Base-by-base conservation (phyloP, 441 rosid species). In the Brassica hybrid region DNA sequence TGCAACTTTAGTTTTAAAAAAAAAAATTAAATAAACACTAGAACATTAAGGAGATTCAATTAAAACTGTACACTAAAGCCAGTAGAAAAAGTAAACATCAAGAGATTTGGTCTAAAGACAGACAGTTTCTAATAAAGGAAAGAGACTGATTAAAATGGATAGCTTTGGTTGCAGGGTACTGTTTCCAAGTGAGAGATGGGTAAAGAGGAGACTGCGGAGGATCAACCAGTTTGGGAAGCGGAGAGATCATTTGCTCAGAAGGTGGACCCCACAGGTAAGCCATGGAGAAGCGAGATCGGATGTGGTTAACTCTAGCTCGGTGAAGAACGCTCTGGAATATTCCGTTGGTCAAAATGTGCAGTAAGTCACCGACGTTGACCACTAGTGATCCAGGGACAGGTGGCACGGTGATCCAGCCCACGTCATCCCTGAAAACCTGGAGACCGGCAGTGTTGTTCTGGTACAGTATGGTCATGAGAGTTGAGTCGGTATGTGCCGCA, bases 211-310 rank as follows among this genome's bases (percentile, higher is more conserved):
- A 90, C 0, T 78, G 86, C 30, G 50, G 76, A 14, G 91, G 90
- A 72, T 90, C 79, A 10, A 86, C 79, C 11, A 94, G 83, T 72
- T 85, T 87, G 0, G 86, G 72, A 6, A 88, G 77, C 2, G 99
- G 97, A 32, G 94, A 92, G 71, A 94, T 87, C 65, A 74, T 67
- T 38, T 74, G 81, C 59, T 75, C 82, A 0, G 86, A 65, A 0
- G 91, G 94, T 6, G 99, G 97, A 67, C 99, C 97, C 71, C 87
- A 86, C 4, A 94, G 82, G 71, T 85, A 94, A 3, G 94, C 97
- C 9, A 89, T 27, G 21, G 99, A 93, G 13, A 91, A 54, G 43
- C 96, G 83, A 17, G 81, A 76, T 13, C 78, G 81, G 74, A 71
- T 71, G 57, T 89, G 86, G 85, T 94, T 94, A 50, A 90, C 98